Evolutionary conservation across 2,329 filamentous ascomycete genomes (phyloP), one percentile per base, ranked within the genome.

Genomic region (Alternaria sp.): DNA sequence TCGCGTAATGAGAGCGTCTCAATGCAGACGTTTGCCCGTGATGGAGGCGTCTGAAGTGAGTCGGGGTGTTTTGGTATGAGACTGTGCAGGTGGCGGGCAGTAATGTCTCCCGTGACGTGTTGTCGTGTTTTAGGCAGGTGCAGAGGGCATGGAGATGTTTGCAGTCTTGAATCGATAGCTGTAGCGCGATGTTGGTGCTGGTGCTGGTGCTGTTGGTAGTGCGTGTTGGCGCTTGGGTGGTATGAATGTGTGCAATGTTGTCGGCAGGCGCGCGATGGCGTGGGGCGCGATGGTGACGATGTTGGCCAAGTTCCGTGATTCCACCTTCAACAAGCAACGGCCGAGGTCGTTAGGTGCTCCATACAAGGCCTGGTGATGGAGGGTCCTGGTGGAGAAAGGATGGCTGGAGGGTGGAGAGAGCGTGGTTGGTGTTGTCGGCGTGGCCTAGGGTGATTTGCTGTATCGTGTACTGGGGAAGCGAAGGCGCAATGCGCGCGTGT

Each of bases 241-340:
- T 74, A 73, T 69, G 71, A 69, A 74, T 73, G 69, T 51, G 63
- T 69, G 63, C 68, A 70, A 68, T 68, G 68, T 63, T 66, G 65
- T 64, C 54, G 61, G 64, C 63, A 58, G 57, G 54, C 54, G 62
- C 61, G 62, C 56, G 57, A 47, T 57, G 65, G 59, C 51, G 65
- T 60, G 41, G 59, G 55, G 61, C 58, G 38, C 38, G 18, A 41
- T 22, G 18, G 38, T 41, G 38, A 22, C 47, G 49, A 62, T 66
- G 60, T 64, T 65, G 60, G 66, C 56, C 44, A 42, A 41, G 51
- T 30, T 61, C 65, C 62, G 61, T 51, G 57, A 63, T 53, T 65
- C 65, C 68, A 67, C 73, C 71, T 49, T 76, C 74, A 77, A 63
- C 73, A 72, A 73, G 68, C 75, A 68, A 71, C 65, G 63, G 67